These are phyloP conservation scores for Rhizopogon parksii DNA, from an alignment of 1,284 basidiomycete species.

Conservation along the genomic window DNA sequence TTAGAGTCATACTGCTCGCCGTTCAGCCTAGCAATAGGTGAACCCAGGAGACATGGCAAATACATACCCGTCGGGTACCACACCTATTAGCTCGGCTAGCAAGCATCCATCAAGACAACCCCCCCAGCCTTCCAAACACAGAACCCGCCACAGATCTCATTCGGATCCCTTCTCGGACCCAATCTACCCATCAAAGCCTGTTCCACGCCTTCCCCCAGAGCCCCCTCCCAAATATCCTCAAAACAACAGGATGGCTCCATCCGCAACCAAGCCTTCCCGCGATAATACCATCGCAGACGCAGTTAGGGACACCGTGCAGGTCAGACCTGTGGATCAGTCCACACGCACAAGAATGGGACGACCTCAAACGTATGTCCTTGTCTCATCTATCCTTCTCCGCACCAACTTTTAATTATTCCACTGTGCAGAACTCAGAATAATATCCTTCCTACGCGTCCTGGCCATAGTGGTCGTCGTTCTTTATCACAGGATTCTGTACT, in stretches of 20 bases:
- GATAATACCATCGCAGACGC: conserved; percentile 46
- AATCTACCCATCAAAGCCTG: conserved; percentile 31
- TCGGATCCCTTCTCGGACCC: conserved; percentile 58
- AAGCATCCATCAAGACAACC: conserved; percentile 21
- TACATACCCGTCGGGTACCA: conserved; percentile 5
- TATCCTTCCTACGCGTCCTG: conserved; percentile 24
- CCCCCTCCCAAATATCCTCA: conserved; percentile 33
- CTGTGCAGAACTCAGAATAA: conserved; percentile 10
- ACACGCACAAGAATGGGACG: conserved; percentile 39
- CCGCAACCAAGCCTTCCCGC: conserved; percentile 23
- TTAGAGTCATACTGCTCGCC: background rate
- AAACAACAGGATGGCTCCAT: conserved; percentile 20
- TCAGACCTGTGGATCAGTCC: conserved; percentile 31
- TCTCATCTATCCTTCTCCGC: conserved; percentile 3
- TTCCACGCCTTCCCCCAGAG: conserved; percentile 32
- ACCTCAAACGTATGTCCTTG: conserved; percentile 38
- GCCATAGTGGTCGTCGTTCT: conserved; percentile 48
- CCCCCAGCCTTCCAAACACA: conserved; percentile 26
- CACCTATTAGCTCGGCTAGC: conserved; percentile 14
- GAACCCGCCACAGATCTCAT: conserved; percentile 41
- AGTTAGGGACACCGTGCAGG: conserved; percentile 56
- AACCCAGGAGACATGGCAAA: conserved; percentile 16
- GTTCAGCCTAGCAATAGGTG: conserved; percentile 20
- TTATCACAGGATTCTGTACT: conserved; percentile 62
- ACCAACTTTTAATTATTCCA: conserved; percentile 10